Evolutionary conservation across 257 asterid genomes (phyloP), one percentile per base, ranked within the genome.

Genomic region (Solanum habrochaites): DNA sequence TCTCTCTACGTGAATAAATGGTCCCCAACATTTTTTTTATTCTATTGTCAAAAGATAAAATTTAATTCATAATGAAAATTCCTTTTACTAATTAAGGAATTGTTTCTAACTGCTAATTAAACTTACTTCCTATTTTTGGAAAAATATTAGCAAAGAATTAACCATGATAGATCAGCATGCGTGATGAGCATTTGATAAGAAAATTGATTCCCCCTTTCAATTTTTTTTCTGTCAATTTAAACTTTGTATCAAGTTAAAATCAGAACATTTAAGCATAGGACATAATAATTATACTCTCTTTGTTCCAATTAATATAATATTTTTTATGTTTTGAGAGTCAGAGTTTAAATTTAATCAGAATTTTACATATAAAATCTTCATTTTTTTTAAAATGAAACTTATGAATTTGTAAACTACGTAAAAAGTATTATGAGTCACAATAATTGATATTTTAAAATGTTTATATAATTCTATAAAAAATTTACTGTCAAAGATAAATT

Each of bases 161-260:
- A 3, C 85, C 85, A 88, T 52, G 87, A 90, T 87, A 74, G 64
- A 85, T 39, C 37, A 47, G 84, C 83, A 86, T 64, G 92, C 87
- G 90, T 80, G 91, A 87, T 43, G 71, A 85, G 87, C 70, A 83
- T 82, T 90, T 90, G 94, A 87, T 89, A 87, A 92, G 90, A 90
- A 70, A 83, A 80, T 89, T 89, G 91, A 90, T 12, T 25, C 21
- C 21, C 13, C 39, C 3, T 29, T 29, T 29, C 12, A 10, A 69
- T 29, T 69, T 29, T 1, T 29, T 23, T 69, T 7, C n/a, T 69
- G 12, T 69, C 3, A 11, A 62, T 6, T 66, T 66, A 5, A 25
- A 66, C 60, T 52, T 16, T 0, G 3, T 13, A 0, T n/a, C 3
- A 2, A 0, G 16, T 27, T 27, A 67, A 67, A 67, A 13, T 67